Base-by-base conservation (phyloP, 2,329 filamentous ascomycete species). In the Fusarium pseudocircinatum region DNA sequence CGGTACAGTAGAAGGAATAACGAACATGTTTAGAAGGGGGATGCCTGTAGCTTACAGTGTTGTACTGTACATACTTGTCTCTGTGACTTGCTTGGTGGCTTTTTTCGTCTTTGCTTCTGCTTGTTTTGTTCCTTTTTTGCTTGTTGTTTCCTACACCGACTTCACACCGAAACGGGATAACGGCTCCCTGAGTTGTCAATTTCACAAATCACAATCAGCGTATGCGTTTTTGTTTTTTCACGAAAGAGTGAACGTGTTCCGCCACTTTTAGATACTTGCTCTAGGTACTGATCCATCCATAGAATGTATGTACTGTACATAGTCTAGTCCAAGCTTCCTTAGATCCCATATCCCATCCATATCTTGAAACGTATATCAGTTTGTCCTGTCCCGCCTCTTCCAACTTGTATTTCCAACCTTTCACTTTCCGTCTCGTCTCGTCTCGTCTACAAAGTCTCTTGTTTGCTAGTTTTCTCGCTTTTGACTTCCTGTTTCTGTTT, bases 121-220 rank as follows among this genome's bases (percentile, higher is more conserved):
- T 39, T 22, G 20, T 12, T 20, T 40, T 53, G 46, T 60, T 60
- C 32, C 40, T 44, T 60, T 63, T 63, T 61, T 53, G 50, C 37
- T 46, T 70, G 61, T 74, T 69, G 32, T 58, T 49, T 49, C 26
- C 39, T 34, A 44, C 78, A 79, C 78, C 78, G 78, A 79, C 78
- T 79, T 79, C 78, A 79, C 74, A 78, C 77, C 78, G 78, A 79
- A 79, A 69, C 67, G 66, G 71, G 60, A 63, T 62, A 67, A 58
- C 60, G 64, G 63, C 65, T 56, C 60, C 67, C 68, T 73, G 62
- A 67, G 59, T 64, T 63, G 68, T 72, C 69, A 68, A 70, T 50
- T 64, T 70, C 69, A 67, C 69, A 72, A 72, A 60, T 70, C 70
- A 60, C 70, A 72, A 44, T 30, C 54, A 60, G 34, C 28, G 26